Evolutionary conservation across 768 basidiomycete genomes (phyloP).

Genomic region (Lentinus brumalis): DNA sequence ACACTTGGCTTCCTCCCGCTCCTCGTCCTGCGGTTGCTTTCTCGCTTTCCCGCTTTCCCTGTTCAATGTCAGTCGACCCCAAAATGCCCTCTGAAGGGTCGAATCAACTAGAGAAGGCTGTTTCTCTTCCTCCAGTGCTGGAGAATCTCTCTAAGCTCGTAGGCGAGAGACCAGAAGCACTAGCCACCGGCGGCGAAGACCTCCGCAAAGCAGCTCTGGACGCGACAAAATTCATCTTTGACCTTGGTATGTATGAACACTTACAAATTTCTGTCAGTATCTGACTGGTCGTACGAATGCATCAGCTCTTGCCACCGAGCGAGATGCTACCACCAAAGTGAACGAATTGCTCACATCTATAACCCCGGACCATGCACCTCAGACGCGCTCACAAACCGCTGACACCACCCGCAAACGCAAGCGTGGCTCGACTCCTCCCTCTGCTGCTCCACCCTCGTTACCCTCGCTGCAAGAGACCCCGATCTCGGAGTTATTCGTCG

Average conservation of each 20-base stretch:
- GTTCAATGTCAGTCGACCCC: background rate
- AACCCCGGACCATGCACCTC: slow-evolving; percentile 66
- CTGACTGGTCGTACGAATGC: slow-evolving; percentile 6
- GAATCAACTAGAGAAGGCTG: slow-evolving; percentile 5
- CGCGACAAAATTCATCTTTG: slow-evolving; percentile 77
- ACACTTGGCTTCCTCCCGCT: background rate
- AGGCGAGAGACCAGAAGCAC: slow-evolving; percentile 52
- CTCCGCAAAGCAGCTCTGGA: slow-evolving; percentile 59
- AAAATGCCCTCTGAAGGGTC: too few species aligned
- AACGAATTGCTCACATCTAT: slow-evolving; percentile 67
- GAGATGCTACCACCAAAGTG: slow-evolving; percentile 63
- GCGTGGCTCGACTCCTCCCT: slow-evolving; percentile 34
- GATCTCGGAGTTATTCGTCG: slow-evolving; percentile 68
- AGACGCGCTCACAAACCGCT: slow-evolving; percentile 69
- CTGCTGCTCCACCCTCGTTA: slow-evolving; percentile 29
- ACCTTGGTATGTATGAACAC: slow-evolving; percentile 55
- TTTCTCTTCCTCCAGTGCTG: slow-evolving; percentile 43
- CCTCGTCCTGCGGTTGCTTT: too few species aligned
- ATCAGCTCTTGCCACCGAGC: slow-evolving; percentile 70
- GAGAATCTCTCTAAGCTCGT: slow-evolving; percentile 54
- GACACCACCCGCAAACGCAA: slow-evolving; percentile 43
- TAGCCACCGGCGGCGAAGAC: slow-evolving; percentile 56
- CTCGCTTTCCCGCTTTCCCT: too few species aligned
- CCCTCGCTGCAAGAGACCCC: slow-evolving; percentile 62
- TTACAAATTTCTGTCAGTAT: background rate